These are phyloP conservation scores for Sungouiozyma intestinalis DNA, from an alignment of 805 yeast genomes.

Conservation along the genomic window DNA sequence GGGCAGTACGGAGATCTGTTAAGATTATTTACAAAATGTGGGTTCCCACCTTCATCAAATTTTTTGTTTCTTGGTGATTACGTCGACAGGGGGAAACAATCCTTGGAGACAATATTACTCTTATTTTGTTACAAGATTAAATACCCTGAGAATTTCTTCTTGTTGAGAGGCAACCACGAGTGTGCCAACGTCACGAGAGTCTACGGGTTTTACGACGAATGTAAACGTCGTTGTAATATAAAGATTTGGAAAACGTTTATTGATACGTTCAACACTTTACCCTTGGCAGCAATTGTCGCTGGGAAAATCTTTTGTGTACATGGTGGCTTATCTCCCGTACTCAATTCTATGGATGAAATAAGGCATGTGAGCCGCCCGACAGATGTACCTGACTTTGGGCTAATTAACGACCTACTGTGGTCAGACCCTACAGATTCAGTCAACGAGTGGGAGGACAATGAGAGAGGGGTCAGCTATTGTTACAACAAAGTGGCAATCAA, in stretches of 20 bases:
- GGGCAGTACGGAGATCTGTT: constrained; percentile 92
- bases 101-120: constrained; percentile 80
- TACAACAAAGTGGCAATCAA: constrained; percentile 69
- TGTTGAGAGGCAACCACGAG: constrained; percentile 93
- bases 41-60: constrained; percentile 91
- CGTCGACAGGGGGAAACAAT: constrained; percentile 96
- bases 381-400: constrained; percentile 72
- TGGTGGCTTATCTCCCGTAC: constrained; percentile 72
- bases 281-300: constrained; percentile 92
- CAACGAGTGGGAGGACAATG: constrained; percentile 68
- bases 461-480: constrained; percentile 73
- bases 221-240: constrained; percentile 85
- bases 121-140: constrained; percentile 89
- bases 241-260: constrained; percentile 91
- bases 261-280: constrained; percentile 91
- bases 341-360: constrained; percentile 55
- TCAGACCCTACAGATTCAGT: constrained; percentile 61
- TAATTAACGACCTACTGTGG: constrained; percentile 72
- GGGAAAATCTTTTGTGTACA: constrained; percentile 88
- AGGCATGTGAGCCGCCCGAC: constrained; percentile 69
- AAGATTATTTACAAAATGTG: constrained; percentile 88
- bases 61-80: constrained; percentile 92
- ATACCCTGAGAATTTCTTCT: constrained; percentile 90
- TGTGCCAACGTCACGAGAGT: constrained; percentile 95
- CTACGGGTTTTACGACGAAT: constrained; percentile 96